Conservation (phyloP, 176 grass and related monocot genomes). For the Alopecurus myosuroides region DNA sequence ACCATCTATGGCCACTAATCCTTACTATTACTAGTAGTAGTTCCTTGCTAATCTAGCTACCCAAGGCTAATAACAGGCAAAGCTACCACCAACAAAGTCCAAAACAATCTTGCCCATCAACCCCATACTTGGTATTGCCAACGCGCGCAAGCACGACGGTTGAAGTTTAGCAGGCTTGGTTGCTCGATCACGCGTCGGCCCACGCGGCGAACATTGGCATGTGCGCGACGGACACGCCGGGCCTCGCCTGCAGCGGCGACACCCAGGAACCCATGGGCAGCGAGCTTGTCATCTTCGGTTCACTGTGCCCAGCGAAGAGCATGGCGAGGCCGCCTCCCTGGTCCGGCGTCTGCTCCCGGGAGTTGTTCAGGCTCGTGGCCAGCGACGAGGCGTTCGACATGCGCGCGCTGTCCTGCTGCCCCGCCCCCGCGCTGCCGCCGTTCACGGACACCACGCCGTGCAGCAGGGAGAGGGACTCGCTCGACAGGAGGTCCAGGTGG, state of each 20-base stretch:
- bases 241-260: conserved; percentile 24
- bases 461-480: conserved; percentile 37
- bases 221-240: conserved; percentile 65
- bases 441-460: conserved; percentile 33
- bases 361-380: conserved; percentile 40
- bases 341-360: conserved; percentile 63
- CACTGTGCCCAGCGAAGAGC: conserved; percentile 53
- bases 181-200: conserved; percentile 57
- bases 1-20: not conserved
- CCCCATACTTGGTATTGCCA: too few species aligned
- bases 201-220: conserved; percentile 79
- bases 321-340: conserved; percentile 53
- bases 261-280: conserved; percentile 51
- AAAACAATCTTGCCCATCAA: not conserved
- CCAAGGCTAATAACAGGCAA: not conserved
- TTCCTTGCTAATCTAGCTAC: not conserved
- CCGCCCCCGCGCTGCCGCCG: not conserved
- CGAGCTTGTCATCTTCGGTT: conserved; percentile 30
- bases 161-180: not conserved
- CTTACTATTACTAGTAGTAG: not conserved
- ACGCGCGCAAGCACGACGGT: not conserved
- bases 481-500: conserved; percentile 27
- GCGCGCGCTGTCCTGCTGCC: not conserved
- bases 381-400: conserved; percentile 42
- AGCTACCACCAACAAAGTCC: not conserved